Conservation (phyloP, 192 early-diverging fungal genomes). For the Rhizophlyctis rosea region DNA sequence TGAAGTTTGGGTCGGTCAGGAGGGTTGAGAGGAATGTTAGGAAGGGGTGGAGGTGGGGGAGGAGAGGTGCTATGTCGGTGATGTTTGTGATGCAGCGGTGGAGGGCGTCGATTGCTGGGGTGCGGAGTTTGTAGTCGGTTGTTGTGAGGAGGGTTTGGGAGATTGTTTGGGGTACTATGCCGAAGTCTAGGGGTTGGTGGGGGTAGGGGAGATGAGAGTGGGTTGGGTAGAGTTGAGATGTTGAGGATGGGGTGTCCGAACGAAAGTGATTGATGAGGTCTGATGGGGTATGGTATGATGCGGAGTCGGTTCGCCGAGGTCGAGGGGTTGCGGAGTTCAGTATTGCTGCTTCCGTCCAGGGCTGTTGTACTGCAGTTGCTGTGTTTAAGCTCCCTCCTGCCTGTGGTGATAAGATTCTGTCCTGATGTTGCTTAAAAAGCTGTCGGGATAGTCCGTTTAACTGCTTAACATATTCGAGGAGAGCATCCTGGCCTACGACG, state of each 20-base stretch:
- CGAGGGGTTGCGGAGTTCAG: background rate
- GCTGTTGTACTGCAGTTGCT: background rate
- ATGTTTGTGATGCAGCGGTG: slow-evolving; percentile 10
- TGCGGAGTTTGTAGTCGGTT: slow-evolving; percentile 23
- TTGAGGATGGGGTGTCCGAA: background rate
- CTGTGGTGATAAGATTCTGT: too few relatives aligned
- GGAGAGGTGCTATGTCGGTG: background rate
- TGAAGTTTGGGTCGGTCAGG: slow-evolving; percentile 28
- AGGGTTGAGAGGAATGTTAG: slow-evolving; percentile 19
- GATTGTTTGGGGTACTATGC: slow-evolving; percentile 5
- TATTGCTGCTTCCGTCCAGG: too few relatives aligned
- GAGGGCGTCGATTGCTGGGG: slow-evolving; percentile 21
- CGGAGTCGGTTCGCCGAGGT: too few relatives aligned
- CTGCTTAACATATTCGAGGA: background rate
- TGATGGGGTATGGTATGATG: too few relatives aligned
- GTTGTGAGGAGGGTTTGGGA: slow-evolving; percentile 1
- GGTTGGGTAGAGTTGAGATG: too few relatives aligned
- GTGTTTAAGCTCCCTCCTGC: too few relatives aligned
- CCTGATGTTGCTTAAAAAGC: slow-evolving; percentile 13
- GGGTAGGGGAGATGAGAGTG: too few relatives aligned
- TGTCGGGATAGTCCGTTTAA: slow-evolving; percentile 15
- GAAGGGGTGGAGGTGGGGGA: slow-evolving; percentile 12
- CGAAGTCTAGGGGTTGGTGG: slow-evolving; percentile 9
- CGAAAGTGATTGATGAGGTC: too few relatives aligned
- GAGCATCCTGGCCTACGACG: slow-evolving; percentile 7